Conservation (phyloP, 2,329 filamentous ascomycete species). For the Pyrenochaeta sp. region DNA sequence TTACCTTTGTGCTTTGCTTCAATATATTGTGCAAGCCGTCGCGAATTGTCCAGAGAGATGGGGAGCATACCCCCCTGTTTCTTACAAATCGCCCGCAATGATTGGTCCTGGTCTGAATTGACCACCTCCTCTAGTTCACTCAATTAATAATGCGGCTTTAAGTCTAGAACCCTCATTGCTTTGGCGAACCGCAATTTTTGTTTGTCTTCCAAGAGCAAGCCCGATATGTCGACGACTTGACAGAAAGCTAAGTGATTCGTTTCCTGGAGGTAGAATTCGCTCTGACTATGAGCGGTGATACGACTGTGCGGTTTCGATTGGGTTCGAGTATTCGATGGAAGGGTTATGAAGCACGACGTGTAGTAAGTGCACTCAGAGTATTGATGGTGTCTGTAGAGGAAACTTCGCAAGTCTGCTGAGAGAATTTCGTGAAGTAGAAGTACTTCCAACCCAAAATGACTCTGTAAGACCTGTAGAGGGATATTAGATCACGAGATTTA, state of each 20-base stretch:
- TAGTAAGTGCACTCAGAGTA: neutral
- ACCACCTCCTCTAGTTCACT: slow-evolving; percentile 4
- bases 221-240: neutral
- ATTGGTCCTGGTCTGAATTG: neutral
- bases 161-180: slow-evolving; percentile 4
- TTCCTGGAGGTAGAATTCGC: neutral
- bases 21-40: neutral
- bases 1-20: slow-evolving; percentile 3
- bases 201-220: neutral
- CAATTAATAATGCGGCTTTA: slow-evolving; percentile 2
- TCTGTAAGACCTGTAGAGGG: slow-evolving; percentile 1
- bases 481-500: too few relatives aligned
- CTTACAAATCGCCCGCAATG: slow-evolving; percentile 1
- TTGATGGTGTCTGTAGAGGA: neutral
- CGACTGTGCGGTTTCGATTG: neutral
- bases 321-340: neutral
- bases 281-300: neutral
- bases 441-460: slow-evolving; percentile 9
- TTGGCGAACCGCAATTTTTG: slow-evolving; percentile 5
- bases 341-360: slow-evolving; percentile 2
- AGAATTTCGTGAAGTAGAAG: slow-evolving; percentile 12
- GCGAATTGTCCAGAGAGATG: neutral
- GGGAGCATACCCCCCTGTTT: neutral
- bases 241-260: neutral
- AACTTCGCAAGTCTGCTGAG: neutral